Percentiles rank a stretch among this genome's conserved stretches.
Evolutionary conservation across 2,329 filamentous ascomycete species (phyloP).

Genomic region (Trichophyton mentagrophytes): DNA sequence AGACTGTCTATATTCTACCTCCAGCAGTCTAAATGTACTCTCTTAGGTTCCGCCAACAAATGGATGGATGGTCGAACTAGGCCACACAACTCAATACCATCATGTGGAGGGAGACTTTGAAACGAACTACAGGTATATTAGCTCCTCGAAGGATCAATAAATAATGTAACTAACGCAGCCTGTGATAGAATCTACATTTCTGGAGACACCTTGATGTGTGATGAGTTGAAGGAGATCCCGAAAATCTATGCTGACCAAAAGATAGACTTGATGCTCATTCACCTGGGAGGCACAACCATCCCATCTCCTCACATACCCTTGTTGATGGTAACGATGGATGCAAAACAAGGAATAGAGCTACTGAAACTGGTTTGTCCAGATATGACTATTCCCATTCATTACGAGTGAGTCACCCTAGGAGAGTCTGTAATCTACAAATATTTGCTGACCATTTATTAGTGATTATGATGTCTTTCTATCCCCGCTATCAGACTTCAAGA

Average conservation of each 20-base stretch:
- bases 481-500: constrained; percentile 48
- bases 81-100: constrained; percentile 26
- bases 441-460: constrained; percentile 3
- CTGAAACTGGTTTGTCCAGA: constrained; percentile 48
- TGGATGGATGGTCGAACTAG: constrained; percentile 54
- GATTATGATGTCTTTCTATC: constrained; percentile 52
- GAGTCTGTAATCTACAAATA: background rate
- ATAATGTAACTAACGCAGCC: background rate
- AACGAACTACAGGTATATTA: constrained; percentile 35
- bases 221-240: constrained; percentile 50
- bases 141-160: background rate
- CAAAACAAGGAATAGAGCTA: constrained; percentile 47
- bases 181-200: constrained; percentile 46
- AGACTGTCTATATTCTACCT: background rate
- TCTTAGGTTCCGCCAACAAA: constrained; percentile 49
- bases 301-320: constrained; percentile 46
- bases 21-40: constrained; percentile 19
- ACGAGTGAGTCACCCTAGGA: constrained; percentile 27
- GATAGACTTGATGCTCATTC: constrained; percentile 55
- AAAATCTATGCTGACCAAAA: constrained; percentile 40
- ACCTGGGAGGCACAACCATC: constrained; percentile 54
- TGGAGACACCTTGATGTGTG: constrained; percentile 51
- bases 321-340: constrained; percentile 59
- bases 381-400: constrained; percentile 52
- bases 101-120: constrained; percentile 23